phyloP scores from a whole-genome alignment of 2,329 filamentous ascomycete genomes.

The Ophiostoma himal-ulmi region DNA sequence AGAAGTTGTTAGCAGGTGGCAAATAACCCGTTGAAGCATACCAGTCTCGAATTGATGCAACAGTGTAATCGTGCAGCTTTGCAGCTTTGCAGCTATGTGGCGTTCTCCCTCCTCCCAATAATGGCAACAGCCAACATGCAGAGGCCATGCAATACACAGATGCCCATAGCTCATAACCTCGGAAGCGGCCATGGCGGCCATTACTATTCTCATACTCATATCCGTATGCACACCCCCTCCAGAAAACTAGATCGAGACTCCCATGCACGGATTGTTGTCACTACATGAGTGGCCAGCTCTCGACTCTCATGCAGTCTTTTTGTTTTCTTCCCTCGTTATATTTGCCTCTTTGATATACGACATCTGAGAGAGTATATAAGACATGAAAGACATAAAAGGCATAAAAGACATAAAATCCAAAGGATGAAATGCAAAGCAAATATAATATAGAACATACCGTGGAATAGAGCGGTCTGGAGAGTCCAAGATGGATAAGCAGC shows the following conservation, averaged over 20 bases:
- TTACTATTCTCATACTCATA: slow-evolving; percentile 14
- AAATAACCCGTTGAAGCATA: neutral
- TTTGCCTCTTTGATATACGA: neutral
- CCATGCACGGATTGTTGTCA: slow-evolving; percentile 37
- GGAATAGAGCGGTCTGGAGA: slow-evolving; percentile 68
- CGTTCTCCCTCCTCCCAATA: neutral
- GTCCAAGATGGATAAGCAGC: slow-evolving; percentile 79
- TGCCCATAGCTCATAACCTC: neutral
- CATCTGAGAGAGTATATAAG: slow-evolving; percentile 22
- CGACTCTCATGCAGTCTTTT: neutral
- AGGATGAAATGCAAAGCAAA: neutral
- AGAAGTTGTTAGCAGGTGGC: slow-evolving; percentile 3
- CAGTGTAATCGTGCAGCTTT: neutral
- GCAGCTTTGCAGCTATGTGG: neutral
- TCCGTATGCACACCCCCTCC: slow-evolving; percentile 18
- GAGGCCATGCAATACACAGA: neutral
- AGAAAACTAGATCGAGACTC: slow-evolving; percentile 26
- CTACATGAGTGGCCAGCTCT: slow-evolving; percentile 33
- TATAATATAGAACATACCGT: slow-evolving; percentile 43
- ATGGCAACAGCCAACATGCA: neutral
- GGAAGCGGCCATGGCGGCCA: neutral
- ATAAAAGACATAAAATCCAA: neutral
- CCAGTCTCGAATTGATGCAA: neutral
- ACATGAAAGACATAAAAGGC: neutral
- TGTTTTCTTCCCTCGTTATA: neutral